phyloP scores from a whole-genome alignment of 2,329 filamentous ascomycete genomes.

The Chalaropsis ovoidea region DNA sequence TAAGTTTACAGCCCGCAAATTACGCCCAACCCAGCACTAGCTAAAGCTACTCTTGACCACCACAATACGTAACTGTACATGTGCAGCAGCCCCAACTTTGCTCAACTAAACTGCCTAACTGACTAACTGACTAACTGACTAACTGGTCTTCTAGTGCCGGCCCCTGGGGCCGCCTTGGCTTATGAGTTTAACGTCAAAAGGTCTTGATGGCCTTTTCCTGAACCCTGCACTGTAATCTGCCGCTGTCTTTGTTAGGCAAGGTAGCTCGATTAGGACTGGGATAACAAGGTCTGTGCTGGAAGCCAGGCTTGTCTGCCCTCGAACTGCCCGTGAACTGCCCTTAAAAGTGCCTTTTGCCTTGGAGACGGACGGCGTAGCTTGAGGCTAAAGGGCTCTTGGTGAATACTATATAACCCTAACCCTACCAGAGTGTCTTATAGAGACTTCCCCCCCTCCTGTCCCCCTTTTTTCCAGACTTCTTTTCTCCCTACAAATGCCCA shows the following conservation, averaged over 20 bases:
- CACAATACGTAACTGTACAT: neutral
- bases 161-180: slow-evolving; percentile 9
- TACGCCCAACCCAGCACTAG: neutral
- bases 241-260: slow-evolving; percentile 10
- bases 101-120: too few species aligned
- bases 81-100: neutral
- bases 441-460: too few species aligned
- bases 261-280: neutral
- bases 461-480: too few species aligned
- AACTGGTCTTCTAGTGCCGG: neutral
- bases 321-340: too few species aligned
- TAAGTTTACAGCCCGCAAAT: neutral
- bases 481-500: neutral
- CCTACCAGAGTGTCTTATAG: neutral
- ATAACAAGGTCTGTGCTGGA: neutral
- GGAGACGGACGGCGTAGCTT: too few species aligned
- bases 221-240: neutral
- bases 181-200: slow-evolving; percentile 18
- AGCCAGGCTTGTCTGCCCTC: neutral
- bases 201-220: slow-evolving; percentile 7
- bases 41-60: neutral
- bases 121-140: neutral
- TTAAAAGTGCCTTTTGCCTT: too few species aligned
- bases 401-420: neutral
- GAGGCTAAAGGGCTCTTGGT: neutral